Evolutionary conservation across 2,329 filamentous ascomycete species (phyloP).

Genomic region (Fusarium nisikadoi): DNA sequence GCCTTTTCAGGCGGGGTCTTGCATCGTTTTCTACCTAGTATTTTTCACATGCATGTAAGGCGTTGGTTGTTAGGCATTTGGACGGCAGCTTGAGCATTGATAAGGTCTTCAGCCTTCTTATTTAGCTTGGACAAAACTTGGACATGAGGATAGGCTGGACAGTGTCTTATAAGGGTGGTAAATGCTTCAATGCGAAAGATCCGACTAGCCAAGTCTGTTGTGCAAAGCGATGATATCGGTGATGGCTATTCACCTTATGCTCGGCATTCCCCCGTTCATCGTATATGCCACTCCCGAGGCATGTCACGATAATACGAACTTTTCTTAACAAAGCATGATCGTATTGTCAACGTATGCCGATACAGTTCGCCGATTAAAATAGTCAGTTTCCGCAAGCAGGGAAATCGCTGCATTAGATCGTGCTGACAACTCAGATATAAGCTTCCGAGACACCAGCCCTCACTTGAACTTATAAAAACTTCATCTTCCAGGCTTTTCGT

Average conservation of each 20-base stretch:
- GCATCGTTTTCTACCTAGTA: slow-evolving; percentile 2
- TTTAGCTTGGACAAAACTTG: slow-evolving; percentile 10
- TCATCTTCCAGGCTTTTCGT: not conserved
- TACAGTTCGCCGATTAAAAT: not conserved
- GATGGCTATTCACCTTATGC: not conserved
- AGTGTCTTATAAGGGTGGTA: slow-evolving; percentile 26
- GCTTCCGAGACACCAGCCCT: not conserved
- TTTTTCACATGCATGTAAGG: slow-evolving; percentile 37
- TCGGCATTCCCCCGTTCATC: not conserved
- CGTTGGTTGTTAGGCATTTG: slow-evolving; percentile 34
- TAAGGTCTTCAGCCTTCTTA: slow-evolving; percentile 1
- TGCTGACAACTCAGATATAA: not conserved
- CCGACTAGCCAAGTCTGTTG: not conserved
- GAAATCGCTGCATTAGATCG: not conserved
- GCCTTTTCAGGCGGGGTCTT: not conserved
- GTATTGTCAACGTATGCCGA: not conserved
- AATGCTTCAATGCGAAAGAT: slow-evolving; percentile 1
- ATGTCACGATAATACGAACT: no score
- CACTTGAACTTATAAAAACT: not conserved
- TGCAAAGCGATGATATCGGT: not conserved
- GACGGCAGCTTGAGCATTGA: not conserved
- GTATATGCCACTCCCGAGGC: not conserved
- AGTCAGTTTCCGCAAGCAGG: not conserved
- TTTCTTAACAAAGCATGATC: not conserved
- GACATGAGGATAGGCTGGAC: not conserved